Conservation (phyloP, 2,329 filamentous ascomycete species). For the Cercospora sp. region DNA sequence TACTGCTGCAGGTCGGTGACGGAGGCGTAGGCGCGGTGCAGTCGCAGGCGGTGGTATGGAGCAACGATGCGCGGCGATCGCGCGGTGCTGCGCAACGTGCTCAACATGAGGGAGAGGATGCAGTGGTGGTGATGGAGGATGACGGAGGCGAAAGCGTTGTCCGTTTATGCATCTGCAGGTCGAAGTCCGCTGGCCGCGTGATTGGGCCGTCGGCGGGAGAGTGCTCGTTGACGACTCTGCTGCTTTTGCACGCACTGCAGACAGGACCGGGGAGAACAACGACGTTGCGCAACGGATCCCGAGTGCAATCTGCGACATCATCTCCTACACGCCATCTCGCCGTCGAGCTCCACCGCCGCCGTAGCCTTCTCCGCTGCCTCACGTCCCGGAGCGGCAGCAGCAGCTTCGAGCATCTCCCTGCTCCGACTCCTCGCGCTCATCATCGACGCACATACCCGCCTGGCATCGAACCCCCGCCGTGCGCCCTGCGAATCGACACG, state of each 20-base stretch:
- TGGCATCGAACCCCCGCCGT: neutral
- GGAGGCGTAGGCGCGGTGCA: constrained; percentile 53
- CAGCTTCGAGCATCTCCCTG: neutral
- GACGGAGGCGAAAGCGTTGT: neutral
- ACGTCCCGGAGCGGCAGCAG: neutral
- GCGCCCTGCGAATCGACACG: neutral
- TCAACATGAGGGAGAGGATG: constrained; percentile 23
- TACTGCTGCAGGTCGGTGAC: constrained; percentile 74
- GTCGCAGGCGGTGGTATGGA: constrained; percentile 24
- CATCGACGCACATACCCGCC: constrained; percentile 1
- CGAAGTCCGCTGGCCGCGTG: constrained; percentile 1
- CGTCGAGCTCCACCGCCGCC: neutral
- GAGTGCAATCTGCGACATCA: neutral
- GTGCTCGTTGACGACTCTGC: constrained; percentile 3
- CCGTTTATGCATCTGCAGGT: neutral
- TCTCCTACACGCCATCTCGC: neutral
- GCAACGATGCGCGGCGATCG: constrained; percentile 28
- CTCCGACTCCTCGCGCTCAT: neutral
- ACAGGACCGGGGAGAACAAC: neutral
- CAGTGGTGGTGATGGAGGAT: neutral
- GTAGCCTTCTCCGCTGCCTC: neutral
- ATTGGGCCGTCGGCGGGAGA: neutral
- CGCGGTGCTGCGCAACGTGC: constrained; percentile 27
- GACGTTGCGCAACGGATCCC: neutral
- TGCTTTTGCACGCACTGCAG: neutral